Evolutionary conservation across 768 basidiomycete species (phyloP).

Genomic region (Mycena amicta): DNA sequence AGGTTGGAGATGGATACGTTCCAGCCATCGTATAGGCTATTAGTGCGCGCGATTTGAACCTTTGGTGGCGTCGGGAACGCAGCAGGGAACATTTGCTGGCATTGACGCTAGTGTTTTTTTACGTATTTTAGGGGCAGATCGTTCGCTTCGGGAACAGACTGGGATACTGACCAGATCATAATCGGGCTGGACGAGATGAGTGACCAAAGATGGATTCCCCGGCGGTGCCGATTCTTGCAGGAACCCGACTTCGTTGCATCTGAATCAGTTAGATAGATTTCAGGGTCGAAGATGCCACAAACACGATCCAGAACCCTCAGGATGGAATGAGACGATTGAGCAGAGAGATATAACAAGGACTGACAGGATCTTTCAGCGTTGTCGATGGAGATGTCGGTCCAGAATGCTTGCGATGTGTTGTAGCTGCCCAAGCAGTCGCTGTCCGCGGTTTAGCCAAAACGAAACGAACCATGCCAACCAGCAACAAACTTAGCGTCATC

Average conservation of each 20-base stretch:
- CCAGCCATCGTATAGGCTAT: slow-evolving; percentile 64
- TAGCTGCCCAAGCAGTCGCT: slow-evolving; percentile 49
- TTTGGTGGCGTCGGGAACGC: slow-evolving; percentile 52
- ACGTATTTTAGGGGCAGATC: slow-evolving; percentile 22
- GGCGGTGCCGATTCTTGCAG: slow-evolving; percentile 51
- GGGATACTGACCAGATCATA: slow-evolving; percentile 55
- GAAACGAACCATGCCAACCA: too few relatives aligned
- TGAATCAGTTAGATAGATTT: slow-evolving; percentile 24
- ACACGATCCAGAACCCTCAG: slow-evolving; percentile 68
- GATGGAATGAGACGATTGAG: not conserved
- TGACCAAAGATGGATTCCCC: slow-evolving; percentile 47
- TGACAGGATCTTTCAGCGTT: slow-evolving; percentile 56
- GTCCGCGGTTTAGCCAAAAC: too few relatives aligned
- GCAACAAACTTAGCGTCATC: slow-evolving; percentile 52
- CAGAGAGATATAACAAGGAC: not conserved
- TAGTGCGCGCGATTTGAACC: slow-evolving; percentile 46
- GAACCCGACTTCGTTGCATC: slow-evolving; percentile 73
- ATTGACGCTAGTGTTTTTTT: too few relatives aligned
- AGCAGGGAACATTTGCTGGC: slow-evolving; percentile 65
- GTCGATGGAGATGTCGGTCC: slow-evolving; percentile 57
- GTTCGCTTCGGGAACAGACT: not conserved
- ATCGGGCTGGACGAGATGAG: slow-evolving; percentile 53
- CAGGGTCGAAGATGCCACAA: slow-evolving; percentile 20
- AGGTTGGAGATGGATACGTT: slow-evolving; percentile 55
- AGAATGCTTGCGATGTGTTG: slow-evolving; percentile 42